Base-by-base conservation (phyloP, 2,329 filamentous ascomycete genomes). In the Pseudogymnoascus sp. region DNA sequence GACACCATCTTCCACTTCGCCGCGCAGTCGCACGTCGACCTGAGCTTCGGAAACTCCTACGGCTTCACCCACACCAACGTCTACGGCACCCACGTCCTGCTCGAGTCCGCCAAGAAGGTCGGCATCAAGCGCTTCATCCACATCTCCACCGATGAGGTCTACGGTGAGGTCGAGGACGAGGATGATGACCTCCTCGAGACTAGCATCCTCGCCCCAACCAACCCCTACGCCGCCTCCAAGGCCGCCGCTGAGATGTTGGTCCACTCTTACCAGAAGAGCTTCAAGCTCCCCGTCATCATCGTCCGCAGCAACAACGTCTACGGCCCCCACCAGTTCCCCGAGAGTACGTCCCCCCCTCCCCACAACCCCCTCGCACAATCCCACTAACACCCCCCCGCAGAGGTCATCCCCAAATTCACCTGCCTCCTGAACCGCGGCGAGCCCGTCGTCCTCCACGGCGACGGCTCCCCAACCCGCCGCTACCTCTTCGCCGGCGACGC, bases 241-340 rank as follows among this genome's bases (percentile, higher is more conserved):
- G 90, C 90, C 2, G 90, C 90, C 1, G 90, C 90, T 5, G 90
- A 93, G 77, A 92, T 92, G 89, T 81, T 91, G 71, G 89, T 93
- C n/a, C 87, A 89, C 74, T 90, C 90, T n/a, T 95, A 93, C 74
- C 83, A 88, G 73, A 92, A 90, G 78, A 90, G 87, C 75, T 93
- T 92, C 80, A 89, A 89, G 74, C 80, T 95, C 11, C 90, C 90
- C 1, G 85, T 86, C 62, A 90, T 93, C 68, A 90, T 93, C 69
- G 88, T 93, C 28, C 83, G 90, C 61, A 89, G 89, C 73, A 93
- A 93, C 78, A 93, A 95, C 71, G 89, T 93, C 31, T 95, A 93
- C 71, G 90, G 90, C 0, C 90, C 90, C 21, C 89, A 93, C 73
- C 90, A 93, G 73, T 92, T 88, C 73, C 90, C 90, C 0, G 90